Evolutionary conservation across 2,329 filamentous ascomycete genomes (phyloP), one percentile per base, ranked within the genome.

Genomic region (Tolypocladium pustulatum): DNA sequence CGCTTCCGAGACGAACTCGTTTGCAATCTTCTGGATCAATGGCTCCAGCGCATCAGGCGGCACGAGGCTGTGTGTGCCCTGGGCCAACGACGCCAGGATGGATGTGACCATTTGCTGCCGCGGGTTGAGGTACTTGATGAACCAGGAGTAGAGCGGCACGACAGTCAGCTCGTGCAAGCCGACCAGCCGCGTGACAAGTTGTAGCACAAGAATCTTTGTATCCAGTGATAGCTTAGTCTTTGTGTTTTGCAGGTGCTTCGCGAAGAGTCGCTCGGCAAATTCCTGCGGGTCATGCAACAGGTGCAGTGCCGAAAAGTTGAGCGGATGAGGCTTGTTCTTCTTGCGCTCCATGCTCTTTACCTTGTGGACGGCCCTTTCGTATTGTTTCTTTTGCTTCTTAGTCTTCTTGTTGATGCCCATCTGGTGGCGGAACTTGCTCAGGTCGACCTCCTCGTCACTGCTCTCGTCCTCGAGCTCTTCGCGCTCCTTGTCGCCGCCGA

Each of bases 1-100:
- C 1, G 91, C 94, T 75, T 99, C 94, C 0, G 91, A 96, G 2
- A 99, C 93, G 69, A 99, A 99, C 71, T 99, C 94, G 69, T 97
- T 97, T 37, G 94, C 93, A 66, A 99, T 97, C 76, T 97, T 97
- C 71, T 91, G 87, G 2, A 99, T 79, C 5, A 97, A 76, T 0
- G 94, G 93, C 71, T 97, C 92, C 13, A 99, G 79, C 0, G 87
- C 89, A 77, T 99, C 94, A 0, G 93, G 93, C 0, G 94, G 94
- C 0, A 99, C 92, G 41, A 96, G 81, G 63, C 87, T 89, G 71
- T 99, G 94, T 9, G 91, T 91, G 4, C 90, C 89, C 76, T 97
- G 94, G 0, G 94, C 94, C 58, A 97, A 81, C 13, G 88, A 96
- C 15, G 94, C 94, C 59, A 99, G 78, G 74, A 97, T 96, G 0